These are phyloP conservation scores for Penicillium coffeae DNA, from an alignment of 495 filamentous ascomycete species.

Conservation along the genomic window DNA sequence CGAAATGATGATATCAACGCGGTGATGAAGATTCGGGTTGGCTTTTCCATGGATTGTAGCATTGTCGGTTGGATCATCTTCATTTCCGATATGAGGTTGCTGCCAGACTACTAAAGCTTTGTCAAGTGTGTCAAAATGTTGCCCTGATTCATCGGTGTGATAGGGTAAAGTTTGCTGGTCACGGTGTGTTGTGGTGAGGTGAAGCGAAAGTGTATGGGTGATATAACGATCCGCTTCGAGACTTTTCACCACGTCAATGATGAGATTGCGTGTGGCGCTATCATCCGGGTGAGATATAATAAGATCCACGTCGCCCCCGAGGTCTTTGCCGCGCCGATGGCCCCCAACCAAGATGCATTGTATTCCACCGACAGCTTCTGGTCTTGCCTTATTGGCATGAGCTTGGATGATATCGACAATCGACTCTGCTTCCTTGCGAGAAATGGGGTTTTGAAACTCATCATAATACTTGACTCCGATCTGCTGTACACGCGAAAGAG, in stretches of 20 bases:
- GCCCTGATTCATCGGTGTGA: constrained; percentile 27
- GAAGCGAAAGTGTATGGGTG: constrained; percentile 75
- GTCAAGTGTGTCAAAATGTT: constrained; percentile 76
- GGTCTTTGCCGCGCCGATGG: constrained; percentile 75
- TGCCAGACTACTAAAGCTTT: constrained; percentile 95
- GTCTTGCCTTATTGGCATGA: constrained; percentile 54
- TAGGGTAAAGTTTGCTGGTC: constrained; percentile 65
- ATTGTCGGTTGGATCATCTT: background rate
- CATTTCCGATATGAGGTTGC: constrained; percentile 49
- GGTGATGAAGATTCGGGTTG: constrained; percentile 70
- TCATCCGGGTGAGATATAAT: constrained; percentile 78
- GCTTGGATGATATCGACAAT: constrained; percentile 59
- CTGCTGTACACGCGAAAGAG: constrained; percentile 74
- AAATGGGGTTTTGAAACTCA: constrained; percentile 70
- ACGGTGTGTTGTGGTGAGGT: constrained; percentile 60
- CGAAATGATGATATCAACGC: constrained; percentile 90
- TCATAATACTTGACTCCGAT: constrained; percentile 96
- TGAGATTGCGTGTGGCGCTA: constrained; percentile 56
- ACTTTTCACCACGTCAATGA: constrained; percentile 62
- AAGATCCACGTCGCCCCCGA: constrained; percentile 79
- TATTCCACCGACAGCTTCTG: constrained; percentile 43
- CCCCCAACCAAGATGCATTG: constrained; percentile 77
- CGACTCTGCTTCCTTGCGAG: constrained; percentile 66
- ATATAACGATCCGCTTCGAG: constrained; percentile 69
- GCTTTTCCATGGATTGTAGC: constrained; percentile 1